Evolutionary conservation across 306 rosid species (phyloP).

Genomic region (Fragaria ananassa): DNA sequence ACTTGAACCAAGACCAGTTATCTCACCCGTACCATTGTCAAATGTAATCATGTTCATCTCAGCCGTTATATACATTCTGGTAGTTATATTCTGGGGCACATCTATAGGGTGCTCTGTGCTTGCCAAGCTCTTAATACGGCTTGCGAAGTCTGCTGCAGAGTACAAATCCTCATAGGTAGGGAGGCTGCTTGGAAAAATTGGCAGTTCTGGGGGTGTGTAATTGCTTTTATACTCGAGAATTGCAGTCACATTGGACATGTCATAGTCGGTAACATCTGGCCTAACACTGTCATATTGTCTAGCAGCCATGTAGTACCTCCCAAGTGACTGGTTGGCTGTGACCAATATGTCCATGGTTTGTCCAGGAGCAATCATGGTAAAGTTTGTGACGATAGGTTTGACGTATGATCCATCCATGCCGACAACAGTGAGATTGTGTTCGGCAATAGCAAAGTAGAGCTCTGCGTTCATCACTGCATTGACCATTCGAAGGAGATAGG

Average conservation of each 20-base stretch:
- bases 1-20: slow-evolving; percentile 36
- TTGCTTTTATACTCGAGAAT: slow-evolving; percentile 34
- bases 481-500: slow-evolving; percentile 39
- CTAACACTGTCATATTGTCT: slow-evolving; percentile 15
- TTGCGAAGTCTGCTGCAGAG: slow-evolving; percentile 23
- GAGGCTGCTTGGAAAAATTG: slow-evolving; percentile 19
- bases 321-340: slow-evolving; percentile 34
- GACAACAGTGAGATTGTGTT: slow-evolving; percentile 45
- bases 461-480: slow-evolving; percentile 37
- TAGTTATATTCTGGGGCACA: slow-evolving; percentile 34
- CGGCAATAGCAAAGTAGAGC: slow-evolving; percentile 40
- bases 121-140: slow-evolving; percentile 28
- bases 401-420: slow-evolving; percentile 37
- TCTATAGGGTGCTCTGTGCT: slow-evolving; percentile 16
- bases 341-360: slow-evolving; percentile 43
- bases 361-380: slow-evolving; percentile 42
- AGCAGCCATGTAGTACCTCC: slow-evolving; percentile 43
- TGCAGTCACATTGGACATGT: slow-evolving; percentile 40
- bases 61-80: slow-evolving; percentile 23
- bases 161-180: slow-evolving; percentile 31
- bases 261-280: slow-evolving; percentile 22
- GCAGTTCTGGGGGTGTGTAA: neutral
- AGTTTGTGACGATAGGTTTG: slow-evolving; percentile 29
- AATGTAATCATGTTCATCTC: slow-evolving; percentile 33
- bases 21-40: slow-evolving; percentile 23